Base-by-base conservation (phyloP, 1,284 basidiomycete species). In the Cryptococcus floricola region DNA sequence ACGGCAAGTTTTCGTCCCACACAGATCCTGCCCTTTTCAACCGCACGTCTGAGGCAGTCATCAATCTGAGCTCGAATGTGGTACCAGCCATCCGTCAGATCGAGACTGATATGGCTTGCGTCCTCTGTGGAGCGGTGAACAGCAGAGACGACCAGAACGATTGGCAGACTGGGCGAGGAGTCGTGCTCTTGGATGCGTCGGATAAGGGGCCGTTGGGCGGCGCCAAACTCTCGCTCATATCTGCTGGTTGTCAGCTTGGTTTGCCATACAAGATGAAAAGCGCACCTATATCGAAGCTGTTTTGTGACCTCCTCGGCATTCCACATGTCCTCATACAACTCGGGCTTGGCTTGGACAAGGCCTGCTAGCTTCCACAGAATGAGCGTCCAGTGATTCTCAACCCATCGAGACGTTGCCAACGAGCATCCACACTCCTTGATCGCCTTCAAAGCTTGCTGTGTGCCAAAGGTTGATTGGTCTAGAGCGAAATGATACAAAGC, bases 81-180 rank as follows among this genome's bases (percentile, higher is more conserved):
- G 68, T 98, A 98, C 96, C 95, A 98, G 9, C 95, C 95, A 69
- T 98, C 96, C 0, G 91, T 93, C 13, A 98, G 79, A 73, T 96
- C 93, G 81, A 23, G 84, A 81, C 60, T 79, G 25, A 18, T 25
- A 13, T 16, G 16, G 16, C 4, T 25, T 8, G 82, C 80, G 28
- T 78, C 72, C 4, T 73, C 55, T 3, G 67, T 70, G 37, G 65
- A 64, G 79, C 81, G 85, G 9, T 78, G 77, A 38, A 98, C 84
- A 34, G 83, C 80, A 0, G 89, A 88, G 2, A 98, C 82, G 65
- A 89, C 89, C 0, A 98, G 81, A 0, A 94, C 82, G 85, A 97
- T 88, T 0, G 81, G 57, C 82, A 79, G 49, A 79, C 76, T 68
- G 80, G 85, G 67, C 81, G 86, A 52, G 82, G 81, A 9, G 70